Percentiles rank a stretch among this genome's conserved stretches.
Evolutionary conservation across 768 basidiomycete genomes (phyloP).

Genomic region (Russula lepida): DNA sequence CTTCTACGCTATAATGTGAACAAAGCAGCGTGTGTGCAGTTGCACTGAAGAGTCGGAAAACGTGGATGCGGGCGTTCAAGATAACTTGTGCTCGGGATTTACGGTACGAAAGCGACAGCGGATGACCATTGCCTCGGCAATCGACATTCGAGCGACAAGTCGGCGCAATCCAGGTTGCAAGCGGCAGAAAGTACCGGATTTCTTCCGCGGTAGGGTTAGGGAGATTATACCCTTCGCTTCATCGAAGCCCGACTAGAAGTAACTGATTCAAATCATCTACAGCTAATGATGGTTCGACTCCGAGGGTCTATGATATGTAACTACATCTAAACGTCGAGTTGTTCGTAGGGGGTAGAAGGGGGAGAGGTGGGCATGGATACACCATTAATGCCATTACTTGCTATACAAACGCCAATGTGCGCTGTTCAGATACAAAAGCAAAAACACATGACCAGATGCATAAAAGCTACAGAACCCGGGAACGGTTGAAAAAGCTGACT

Average conservation of each 20-base stretch:
- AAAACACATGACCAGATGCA: neutral
- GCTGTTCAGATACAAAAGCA: neutral
- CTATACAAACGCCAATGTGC: neutral
- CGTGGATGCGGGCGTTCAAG: too few species aligned
- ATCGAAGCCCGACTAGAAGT: too few species aligned
- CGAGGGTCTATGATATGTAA: too few species aligned
- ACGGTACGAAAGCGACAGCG: too few species aligned
- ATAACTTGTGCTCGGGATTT: too few species aligned
- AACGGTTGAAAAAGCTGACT: constrained; percentile 12
- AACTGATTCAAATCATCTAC: too few species aligned
- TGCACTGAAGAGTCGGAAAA: too few species aligned
- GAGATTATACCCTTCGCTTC: neutral
- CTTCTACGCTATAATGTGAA: too few species aligned
- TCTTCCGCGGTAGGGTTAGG: neutral
- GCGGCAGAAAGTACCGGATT: neutral
- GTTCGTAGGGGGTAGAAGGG: too few species aligned
- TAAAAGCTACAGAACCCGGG: neutral
- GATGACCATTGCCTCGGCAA: neutral
- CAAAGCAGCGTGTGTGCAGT: too few species aligned
- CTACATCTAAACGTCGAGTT: too few species aligned
- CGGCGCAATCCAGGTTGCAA: neutral
- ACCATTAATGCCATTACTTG: neutral
- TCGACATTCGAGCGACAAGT: neutral
- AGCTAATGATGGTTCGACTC: too few species aligned
- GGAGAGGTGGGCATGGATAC: neutral